phyloP scores from a whole-genome alignment of 2,329 filamentous ascomycete genomes.

The Microcyclospora tardicrescens region DNA sequence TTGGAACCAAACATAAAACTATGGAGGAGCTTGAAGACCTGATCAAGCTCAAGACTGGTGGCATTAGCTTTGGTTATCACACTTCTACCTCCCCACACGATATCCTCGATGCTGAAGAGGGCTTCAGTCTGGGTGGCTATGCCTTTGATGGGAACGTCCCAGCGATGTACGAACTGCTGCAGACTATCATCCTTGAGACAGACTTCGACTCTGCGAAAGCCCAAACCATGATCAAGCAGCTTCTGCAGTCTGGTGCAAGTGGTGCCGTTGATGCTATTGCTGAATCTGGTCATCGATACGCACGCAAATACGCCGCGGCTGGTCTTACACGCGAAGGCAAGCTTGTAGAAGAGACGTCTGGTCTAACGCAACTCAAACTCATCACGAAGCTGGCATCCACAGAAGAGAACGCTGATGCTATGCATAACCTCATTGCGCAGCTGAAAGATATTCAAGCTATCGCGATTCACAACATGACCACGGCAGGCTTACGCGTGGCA shows the following conservation, averaged over 20 bases:
- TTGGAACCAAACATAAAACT: conserved; percentile 73
- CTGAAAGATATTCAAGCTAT: conserved; percentile 74
- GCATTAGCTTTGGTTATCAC: conserved; percentile 73
- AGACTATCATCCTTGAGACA: conserved; percentile 69
- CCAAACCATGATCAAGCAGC: conserved; percentile 67
- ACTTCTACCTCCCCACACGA: conserved; percentile 65
- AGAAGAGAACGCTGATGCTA: conserved; percentile 60
- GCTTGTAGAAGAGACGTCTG: conserved; percentile 71
- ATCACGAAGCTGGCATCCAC: conserved; percentile 67
- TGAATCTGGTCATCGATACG: conserved; percentile 77
- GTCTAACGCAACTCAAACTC: conserved; percentile 80
- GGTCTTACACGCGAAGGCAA: conserved; percentile 59
- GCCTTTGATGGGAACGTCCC: conserved; percentile 82
- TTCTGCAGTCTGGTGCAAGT: conserved; percentile 75
- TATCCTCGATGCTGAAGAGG: conserved; percentile 60
- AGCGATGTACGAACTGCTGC: conserved; percentile 77
- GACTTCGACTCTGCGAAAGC: conserved; percentile 78
- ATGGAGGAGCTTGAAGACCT: conserved; percentile 94
- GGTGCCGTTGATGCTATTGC: conserved; percentile 87
- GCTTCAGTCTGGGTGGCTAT: conserved; percentile 71
- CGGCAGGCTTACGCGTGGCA: conserved; percentile 58
- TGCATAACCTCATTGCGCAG: conserved; percentile 44
- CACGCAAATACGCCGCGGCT: conserved; percentile 70
- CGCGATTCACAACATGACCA: conserved; percentile 47
- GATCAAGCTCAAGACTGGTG: conserved; percentile 93